Evolutionary conservation across 2,329 filamentous ascomycete species (phyloP), one percentile per base, ranked within the genome.

Genomic region (Beauveria bassiana): DNA sequence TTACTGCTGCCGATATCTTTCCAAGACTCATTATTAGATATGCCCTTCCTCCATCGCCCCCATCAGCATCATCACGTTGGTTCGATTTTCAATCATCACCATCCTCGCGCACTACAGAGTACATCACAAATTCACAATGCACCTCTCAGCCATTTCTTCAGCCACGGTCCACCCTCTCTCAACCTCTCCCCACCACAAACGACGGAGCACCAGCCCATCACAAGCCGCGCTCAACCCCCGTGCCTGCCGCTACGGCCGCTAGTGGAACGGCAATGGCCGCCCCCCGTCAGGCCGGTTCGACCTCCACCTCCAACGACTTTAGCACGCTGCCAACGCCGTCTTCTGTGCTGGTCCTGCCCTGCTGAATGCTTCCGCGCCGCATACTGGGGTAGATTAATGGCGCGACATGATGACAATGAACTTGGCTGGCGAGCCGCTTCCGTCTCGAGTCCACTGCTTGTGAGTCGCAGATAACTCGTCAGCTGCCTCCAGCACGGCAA

Each of bases 251-350:
- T 67, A 61, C 68, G 66, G 67, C 58, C 62, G 62, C 65, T 66
- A 72, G 69, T 73, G 70, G 70, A 70, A 68, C 69, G 66, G 68
- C 67, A 69, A 65, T 52, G 57, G 20, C 57, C 57, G 47, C 46
- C 57, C 56, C 43, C 57, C 34, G 38, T 24, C 38, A 40, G n/a
- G 38, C 46, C 57, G 57, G 57, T 59, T 59, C 47, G 34, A 52
- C 47, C 47, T 51, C 55, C 47, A 52, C 57, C 57, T 59, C 57
- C 57, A 59, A 59, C 57, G 47, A 59, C 57, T 59, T 24, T 20
- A 45, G 57, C 57, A 59, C 57, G 57, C 57, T 59, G 34, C 47
- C 57, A 52, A 42, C 57, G 47, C 55, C 45, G 14, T 40, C 26
- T 50, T 43, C 57, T 59, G 38, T 18, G 55, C 55, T 59, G 38